These are phyloP conservation scores for Adansonia gregorii DNA, from an alignment of 441 rosid genomes.

Conservation along the genomic window DNA sequence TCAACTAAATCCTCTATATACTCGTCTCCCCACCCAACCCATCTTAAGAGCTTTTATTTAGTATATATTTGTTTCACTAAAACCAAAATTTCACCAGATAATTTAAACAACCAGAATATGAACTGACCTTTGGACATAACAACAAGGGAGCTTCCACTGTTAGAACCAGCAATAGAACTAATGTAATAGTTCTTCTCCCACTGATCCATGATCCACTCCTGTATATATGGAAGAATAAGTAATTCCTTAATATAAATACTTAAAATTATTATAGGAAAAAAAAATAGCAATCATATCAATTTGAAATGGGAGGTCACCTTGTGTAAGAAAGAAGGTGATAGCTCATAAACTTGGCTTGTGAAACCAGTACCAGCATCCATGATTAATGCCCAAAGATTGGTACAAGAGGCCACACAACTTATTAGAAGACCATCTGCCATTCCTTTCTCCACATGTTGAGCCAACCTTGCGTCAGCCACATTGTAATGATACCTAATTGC, in stretches of 20 bases:
- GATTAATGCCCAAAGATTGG: constrained; percentile 96
- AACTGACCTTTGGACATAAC: constrained; percentile 97
- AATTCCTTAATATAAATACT: background rate
- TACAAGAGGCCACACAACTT: constrained; percentile 92
- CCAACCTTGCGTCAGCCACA: constrained; percentile 91
- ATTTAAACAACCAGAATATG: constrained; percentile 9
- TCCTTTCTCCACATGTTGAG: constrained; percentile 97
- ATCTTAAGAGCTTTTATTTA: background rate
- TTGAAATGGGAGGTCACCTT: constrained; percentile 51
- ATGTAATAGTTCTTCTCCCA: constrained; percentile 98
- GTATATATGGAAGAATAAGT: constrained; percentile 30
- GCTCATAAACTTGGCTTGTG: constrained; percentile 77
- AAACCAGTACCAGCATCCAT: constrained; percentile 99
- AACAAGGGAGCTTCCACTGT: constrained; percentile 91
- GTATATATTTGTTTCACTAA: background rate
- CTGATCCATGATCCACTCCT: constrained; percentile 99
- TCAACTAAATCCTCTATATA: background rate
- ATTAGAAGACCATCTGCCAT: constrained; percentile 89
- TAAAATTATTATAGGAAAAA: background rate
- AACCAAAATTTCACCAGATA: background rate
- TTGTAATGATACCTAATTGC: constrained; percentile 88
- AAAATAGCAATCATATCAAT: background rate
- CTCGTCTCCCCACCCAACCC: background rate
- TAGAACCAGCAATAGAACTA: constrained; percentile 93
- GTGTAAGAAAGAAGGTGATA: constrained; percentile 83